A percentile compares a stretch with the other conserved stretches of the same genome.
Conservation (phyloP, 129 eudicot species). For the Centella asiatica region DNA sequence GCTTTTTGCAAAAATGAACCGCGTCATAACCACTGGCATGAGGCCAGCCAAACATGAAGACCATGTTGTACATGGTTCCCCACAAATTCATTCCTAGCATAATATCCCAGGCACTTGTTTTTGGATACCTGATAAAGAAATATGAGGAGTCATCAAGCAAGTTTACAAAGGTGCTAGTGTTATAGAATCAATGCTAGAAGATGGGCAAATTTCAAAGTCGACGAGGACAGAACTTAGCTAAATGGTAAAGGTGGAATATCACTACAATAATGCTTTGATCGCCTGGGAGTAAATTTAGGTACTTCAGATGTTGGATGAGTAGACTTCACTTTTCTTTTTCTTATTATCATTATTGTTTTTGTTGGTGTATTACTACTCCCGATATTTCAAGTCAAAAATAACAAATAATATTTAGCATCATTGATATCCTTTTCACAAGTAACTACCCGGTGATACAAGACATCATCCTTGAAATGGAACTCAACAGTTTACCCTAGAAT, state of each 20-base stretch:
- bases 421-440: neutral
- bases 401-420: too few species aligned
- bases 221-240: too few species aligned
- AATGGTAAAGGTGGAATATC: slow-evolving; percentile 7
- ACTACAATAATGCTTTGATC: too few species aligned
- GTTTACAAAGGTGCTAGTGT: neutral
- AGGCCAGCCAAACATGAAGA: slow-evolving; percentile 97
- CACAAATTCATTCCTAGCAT: slow-evolving; percentile 98
- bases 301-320: too few species aligned
- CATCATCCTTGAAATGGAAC: neutral
- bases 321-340: too few species aligned
- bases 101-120: slow-evolving; percentile 92
- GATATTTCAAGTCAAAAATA: too few species aligned
- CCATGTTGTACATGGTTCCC: slow-evolving; percentile 80
- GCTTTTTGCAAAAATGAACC: slow-evolving; percentile 68
- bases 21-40: slow-evolving; percentile 87
- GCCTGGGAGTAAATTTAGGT: too few species aligned
- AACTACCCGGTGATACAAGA: neutral
- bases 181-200: neutral
- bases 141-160: neutral
- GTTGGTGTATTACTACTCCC: too few species aligned
- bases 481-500: neutral
- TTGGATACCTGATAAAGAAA: slow-evolving; percentile 78
- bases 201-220: slow-evolving; percentile 52
- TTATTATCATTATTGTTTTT: too few species aligned